phyloP scores from a whole-genome alignment of 306 rosid genomes.

The Begonia masoniana region DNA sequence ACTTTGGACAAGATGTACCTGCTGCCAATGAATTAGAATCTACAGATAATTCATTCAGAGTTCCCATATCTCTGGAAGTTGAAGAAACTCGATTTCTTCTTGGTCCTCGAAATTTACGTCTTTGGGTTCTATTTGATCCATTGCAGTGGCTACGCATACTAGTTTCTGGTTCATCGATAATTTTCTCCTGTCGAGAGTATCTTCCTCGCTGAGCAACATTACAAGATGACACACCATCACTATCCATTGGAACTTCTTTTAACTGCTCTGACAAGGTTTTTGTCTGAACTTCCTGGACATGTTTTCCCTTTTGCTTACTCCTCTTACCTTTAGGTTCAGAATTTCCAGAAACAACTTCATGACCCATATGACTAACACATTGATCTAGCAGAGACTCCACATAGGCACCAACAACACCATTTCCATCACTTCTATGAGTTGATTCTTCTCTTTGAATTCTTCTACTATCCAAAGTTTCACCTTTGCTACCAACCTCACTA shows the following conservation, averaged over 20 bases:
- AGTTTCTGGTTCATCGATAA: constrained; percentile 44
- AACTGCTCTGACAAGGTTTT: constrained; percentile 78
- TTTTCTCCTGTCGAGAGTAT: constrained; percentile 36
- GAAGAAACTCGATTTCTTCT: constrained; percentile 54
- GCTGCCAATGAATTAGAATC: constrained; percentile 75
- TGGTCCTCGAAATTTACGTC: constrained; percentile 62
- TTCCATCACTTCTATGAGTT: constrained; percentile 50
- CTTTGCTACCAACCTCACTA: constrained; percentile 34
- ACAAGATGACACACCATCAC: constrained; percentile 74
- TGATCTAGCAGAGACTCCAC: constrained; percentile 41
- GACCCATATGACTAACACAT: constrained; percentile 30
- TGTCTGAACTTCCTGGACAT: constrained; percentile 31
- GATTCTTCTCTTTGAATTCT: constrained; percentile 69
- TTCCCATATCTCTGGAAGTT: constrained; percentile 59
- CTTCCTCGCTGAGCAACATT: constrained; percentile 51
- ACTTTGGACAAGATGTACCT: constrained; percentile 42
- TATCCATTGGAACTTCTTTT: constrained; percentile 48
- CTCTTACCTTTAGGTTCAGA: constrained; percentile 53
- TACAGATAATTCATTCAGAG: constrained; percentile 75
- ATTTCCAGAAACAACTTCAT: constrained; percentile 45
- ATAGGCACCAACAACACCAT: constrained; percentile 34
- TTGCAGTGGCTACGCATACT: constrained; percentile 40
- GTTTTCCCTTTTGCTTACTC: constrained; percentile 60
- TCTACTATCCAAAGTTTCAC: constrained; percentile 45
- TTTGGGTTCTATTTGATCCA: constrained; percentile 51